phyloP scores from a whole-genome alignment of 2,329 filamentous ascomycete genomes.

The Plenodomus tracheiphilus region DNA sequence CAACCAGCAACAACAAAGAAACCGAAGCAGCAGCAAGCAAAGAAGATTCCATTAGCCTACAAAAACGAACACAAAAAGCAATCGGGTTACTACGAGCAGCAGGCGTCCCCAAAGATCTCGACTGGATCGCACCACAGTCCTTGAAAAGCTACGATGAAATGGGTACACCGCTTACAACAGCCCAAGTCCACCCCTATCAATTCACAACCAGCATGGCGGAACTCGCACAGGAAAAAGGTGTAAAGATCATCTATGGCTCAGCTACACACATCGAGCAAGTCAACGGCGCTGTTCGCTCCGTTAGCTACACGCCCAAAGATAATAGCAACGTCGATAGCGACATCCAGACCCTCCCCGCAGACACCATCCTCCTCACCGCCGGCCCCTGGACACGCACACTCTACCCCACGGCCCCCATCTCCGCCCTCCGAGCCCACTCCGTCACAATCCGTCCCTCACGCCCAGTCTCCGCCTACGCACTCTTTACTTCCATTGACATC shows the following conservation, averaged over 20 bases:
- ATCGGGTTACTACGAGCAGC: slow-evolving; percentile 57
- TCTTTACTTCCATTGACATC: slow-evolving; percentile 85
- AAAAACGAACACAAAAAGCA: slow-evolving; percentile 59
- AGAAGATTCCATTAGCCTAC: slow-evolving; percentile 53
- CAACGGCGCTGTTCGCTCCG: slow-evolving; percentile 61
- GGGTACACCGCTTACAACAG: slow-evolving; percentile 78
- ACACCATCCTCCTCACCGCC: slow-evolving; percentile 61
- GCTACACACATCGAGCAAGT: slow-evolving; percentile 68
- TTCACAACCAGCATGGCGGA: slow-evolving; percentile 85
- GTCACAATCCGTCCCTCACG: slow-evolving; percentile 62
- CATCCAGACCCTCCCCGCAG: slow-evolving; percentile 57
- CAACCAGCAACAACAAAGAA: slow-evolving; percentile 24
- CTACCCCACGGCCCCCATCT: slow-evolving; percentile 60
- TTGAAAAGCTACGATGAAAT: slow-evolving; percentile 78
- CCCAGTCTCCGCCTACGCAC: slow-evolving; percentile 70
- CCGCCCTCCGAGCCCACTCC: slow-evolving; percentile 64
- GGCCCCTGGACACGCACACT: slow-evolving; percentile 64
- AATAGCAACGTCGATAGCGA: slow-evolving; percentile 43
- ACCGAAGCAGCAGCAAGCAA: slow-evolving; percentile 37
- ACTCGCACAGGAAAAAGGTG: slow-evolving; percentile 66
- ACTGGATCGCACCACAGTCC: slow-evolving; percentile 76
- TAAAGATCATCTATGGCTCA: slow-evolving; percentile 65
- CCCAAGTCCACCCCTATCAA: slow-evolving; percentile 89
- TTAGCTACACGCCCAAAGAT: slow-evolving; percentile 64
- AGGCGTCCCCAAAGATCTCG: slow-evolving; percentile 73